Percentiles rank a stretch among this genome's conserved stretches.
Conservation (phyloP, 176 grass and related monocot species). For the Poa annua region DNA sequence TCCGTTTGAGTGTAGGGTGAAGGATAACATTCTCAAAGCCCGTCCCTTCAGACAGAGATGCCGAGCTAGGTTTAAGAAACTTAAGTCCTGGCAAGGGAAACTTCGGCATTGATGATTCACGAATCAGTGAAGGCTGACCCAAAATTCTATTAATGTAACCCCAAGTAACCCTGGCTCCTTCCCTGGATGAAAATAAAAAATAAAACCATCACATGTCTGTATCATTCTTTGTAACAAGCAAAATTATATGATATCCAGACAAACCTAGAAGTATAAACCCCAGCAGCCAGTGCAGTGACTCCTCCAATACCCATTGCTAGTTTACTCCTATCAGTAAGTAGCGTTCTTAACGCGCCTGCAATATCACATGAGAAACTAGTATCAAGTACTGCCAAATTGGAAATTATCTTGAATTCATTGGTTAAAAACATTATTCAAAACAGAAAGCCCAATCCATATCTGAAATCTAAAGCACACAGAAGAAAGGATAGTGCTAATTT, state of each 20-base stretch:
- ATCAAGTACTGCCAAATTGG: slow-evolving; percentile 31
- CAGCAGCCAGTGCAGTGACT: slow-evolving; percentile 85
- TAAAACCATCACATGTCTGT: slow-evolving; percentile 21
- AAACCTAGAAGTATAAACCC: slow-evolving; percentile 97
- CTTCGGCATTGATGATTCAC: slow-evolving; percentile 95
- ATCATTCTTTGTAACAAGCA: neutral
- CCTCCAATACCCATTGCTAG: slow-evolving; percentile 87
- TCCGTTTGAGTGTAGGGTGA: slow-evolving; percentile 80
- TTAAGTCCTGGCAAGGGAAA: slow-evolving; percentile 66
- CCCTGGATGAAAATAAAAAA: slow-evolving; percentile 57
- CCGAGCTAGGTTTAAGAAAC: slow-evolving; percentile 36
- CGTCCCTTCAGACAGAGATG: slow-evolving; percentile 35
- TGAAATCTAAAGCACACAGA: slow-evolving; percentile 20
- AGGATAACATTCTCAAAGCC: slow-evolving; percentile 86
- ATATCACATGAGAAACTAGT: slow-evolving; percentile 43
- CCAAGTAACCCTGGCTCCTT: slow-evolving; percentile 92
- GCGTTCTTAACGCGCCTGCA: slow-evolving; percentile 73
- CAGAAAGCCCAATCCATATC: neutral
- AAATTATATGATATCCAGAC: slow-evolving; percentile 28
- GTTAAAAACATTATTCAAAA: neutral
- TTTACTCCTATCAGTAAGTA: slow-evolving; percentile 85
- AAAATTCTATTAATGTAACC: slow-evolving; percentile 95
- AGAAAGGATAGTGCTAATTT: neutral
- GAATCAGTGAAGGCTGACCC: slow-evolving; percentile 91
- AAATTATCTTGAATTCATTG: slow-evolving; percentile 10